Percentiles rank a stretch among this genome's conserved stretches.
Conservation (phyloP, 2,329 filamentous ascomycete species). For the Phialophora expanda region DNA sequence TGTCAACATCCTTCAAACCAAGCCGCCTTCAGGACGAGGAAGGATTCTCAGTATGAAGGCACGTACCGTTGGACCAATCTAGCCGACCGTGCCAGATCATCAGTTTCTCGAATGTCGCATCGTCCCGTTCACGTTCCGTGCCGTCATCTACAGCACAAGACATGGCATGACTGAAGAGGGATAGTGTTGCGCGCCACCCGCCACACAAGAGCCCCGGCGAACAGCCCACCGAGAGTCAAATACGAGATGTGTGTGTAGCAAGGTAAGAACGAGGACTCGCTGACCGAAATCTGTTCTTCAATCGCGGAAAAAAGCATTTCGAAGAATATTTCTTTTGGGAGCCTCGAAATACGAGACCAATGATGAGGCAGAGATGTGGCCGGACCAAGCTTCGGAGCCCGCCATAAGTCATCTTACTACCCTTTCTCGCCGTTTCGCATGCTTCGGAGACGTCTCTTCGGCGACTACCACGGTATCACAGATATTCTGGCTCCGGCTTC, state of each 20-base stretch:
- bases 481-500: neutral
- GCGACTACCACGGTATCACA: neutral
- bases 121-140: slow-evolving; percentile 6
- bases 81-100: slow-evolving; percentile 8
- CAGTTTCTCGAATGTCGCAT: neutral
- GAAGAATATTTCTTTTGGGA: neutral
- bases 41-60: neutral
- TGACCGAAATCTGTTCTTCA: neutral
- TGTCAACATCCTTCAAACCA: neutral
- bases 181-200: neutral
- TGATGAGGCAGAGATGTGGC: neutral
- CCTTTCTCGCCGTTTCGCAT: neutral
- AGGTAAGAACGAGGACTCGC: neutral
- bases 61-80: neutral
- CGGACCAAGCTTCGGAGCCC: neutral
- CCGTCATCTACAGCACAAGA: neutral
- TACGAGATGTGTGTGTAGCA: neutral
- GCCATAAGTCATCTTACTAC: neutral
- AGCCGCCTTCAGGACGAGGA: neutral
- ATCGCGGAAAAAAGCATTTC: neutral
- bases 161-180: neutral
- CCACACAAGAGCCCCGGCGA: neutral
- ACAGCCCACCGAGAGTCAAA: neutral
- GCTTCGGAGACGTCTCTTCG: neutral
- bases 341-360: neutral